These are phyloP conservation scores for Arthrobotrys musiformis DNA, from an alignment of 2,329 filamentous ascomycete genomes.

Conservation along the genomic window DNA sequence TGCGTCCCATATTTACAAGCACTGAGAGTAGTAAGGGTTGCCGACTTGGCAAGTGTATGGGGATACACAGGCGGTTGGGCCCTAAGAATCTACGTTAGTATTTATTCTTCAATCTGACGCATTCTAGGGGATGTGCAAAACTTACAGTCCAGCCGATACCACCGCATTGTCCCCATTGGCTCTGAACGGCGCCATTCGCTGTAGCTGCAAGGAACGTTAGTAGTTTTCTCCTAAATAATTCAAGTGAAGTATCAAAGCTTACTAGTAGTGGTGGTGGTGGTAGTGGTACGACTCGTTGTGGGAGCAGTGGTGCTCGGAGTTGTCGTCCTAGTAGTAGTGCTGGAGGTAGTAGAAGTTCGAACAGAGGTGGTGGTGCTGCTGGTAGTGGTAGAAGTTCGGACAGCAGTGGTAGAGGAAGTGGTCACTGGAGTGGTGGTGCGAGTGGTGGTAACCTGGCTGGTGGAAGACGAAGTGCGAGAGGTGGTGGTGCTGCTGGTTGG, in stretches of 20 bases:
- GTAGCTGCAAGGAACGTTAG: slow-evolving; percentile 13
- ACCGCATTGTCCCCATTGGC: slow-evolving; percentile 47
- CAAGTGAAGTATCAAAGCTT: neutral
- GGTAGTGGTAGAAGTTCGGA: slow-evolving; percentile 17
- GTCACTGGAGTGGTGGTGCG: slow-evolving; percentile 14
- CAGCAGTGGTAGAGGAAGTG: slow-evolving; percentile 10
- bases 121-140: neutral
- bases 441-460: slow-evolving; percentile 25
- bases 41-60: slow-evolving; percentile 61
- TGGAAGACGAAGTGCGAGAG: slow-evolving; percentile 10
- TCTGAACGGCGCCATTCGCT: slow-evolving; percentile 25
- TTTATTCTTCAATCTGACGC: neutral
- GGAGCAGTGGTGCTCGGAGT: neutral
- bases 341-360: slow-evolving; percentile 20
- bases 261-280: slow-evolving; percentile 30
- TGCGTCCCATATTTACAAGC: slow-evolving; percentile 58
- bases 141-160: slow-evolving; percentile 53
- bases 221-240: neutral
- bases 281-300: slow-evolving; percentile 1
- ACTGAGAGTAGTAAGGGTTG: slow-evolving; percentile 63
- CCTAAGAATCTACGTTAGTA: slow-evolving; percentile 44
- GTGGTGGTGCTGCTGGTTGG: slow-evolving; percentile 39
- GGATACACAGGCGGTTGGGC: slow-evolving; percentile 60
- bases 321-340: slow-evolving; percentile 16
- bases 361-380: slow-evolving; percentile 14